Evolutionary conservation across 805 yeast genomes (phyloP).

Genomic region (Zygotorulaspora florentina): DNA sequence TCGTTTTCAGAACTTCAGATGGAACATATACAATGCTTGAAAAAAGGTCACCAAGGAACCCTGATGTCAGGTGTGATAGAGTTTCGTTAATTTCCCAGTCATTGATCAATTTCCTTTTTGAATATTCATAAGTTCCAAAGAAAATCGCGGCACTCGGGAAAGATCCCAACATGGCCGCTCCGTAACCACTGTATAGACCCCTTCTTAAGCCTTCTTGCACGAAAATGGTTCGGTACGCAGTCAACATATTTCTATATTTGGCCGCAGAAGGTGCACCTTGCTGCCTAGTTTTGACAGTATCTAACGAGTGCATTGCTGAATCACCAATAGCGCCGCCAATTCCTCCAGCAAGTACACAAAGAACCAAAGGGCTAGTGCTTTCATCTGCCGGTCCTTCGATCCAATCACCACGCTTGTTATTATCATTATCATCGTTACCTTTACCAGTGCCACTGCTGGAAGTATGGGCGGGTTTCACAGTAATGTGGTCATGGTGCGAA

Average conservation of each 20-base stretch:
- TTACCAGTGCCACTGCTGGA: constrained; percentile 9
- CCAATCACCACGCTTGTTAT: constrained; percentile 4
- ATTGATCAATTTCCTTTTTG: constrained; percentile 66
- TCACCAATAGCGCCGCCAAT: constrained; percentile 94
- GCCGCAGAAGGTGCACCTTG: constrained; percentile 74
- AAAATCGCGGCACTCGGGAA: constrained; percentile 94
- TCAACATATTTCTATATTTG: constrained; percentile 69
- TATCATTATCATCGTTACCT: constrained; percentile 10
- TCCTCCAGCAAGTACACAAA: constrained; percentile 84
- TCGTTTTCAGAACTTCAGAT: constrained; percentile 86
- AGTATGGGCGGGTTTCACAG: constrained; percentile 3
- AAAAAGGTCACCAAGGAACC: constrained; percentile 89
- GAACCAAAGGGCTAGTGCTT: constrained; percentile 39
- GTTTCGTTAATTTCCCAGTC: constrained; percentile 71
- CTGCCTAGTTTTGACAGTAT: constrained; percentile 94
- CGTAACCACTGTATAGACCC: constrained; percentile 89
- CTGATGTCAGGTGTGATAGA: constrained; percentile 73
- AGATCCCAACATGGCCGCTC: constrained; percentile 88
- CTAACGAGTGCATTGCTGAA: constrained; percentile 88
- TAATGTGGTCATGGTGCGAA: constrained; percentile 10
- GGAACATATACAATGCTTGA: constrained; percentile 91
- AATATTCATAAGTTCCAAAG: constrained; percentile 82
- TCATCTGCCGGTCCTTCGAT: constrained; percentile 4
- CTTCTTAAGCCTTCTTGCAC: constrained; percentile 77
- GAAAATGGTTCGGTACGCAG: constrained; percentile 72